These are phyloP conservation scores for Lepiota subincarnata DNA, from an alignment of 768 basidiomycete genomes.

Conservation along the genomic window DNA sequence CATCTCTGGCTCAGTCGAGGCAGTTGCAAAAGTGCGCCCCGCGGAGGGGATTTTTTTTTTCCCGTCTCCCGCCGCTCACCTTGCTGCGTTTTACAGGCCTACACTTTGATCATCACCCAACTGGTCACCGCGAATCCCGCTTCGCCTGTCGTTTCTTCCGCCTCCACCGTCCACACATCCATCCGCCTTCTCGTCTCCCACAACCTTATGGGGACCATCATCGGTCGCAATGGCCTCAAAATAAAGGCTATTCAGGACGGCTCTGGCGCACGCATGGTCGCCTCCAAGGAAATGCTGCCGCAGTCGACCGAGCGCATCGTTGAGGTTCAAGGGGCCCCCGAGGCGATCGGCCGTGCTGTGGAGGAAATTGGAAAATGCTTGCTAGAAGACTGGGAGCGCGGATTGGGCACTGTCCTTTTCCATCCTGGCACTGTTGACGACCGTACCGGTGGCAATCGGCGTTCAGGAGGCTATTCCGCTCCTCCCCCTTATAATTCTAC, in stretches of 20 bases:
- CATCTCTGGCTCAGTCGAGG: constrained; percentile 88
- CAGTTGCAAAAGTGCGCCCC: constrained; percentile 76
- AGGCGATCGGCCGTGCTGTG: constrained; percentile 89
- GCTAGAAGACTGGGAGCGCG: constrained; percentile 95
- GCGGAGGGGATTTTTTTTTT: constrained; percentile 8
- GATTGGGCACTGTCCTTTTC: constrained; percentile 90
- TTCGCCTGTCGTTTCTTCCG: constrained; percentile 63
- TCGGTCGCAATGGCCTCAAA: constrained; percentile 93
- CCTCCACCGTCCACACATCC: constrained; percentile 76
- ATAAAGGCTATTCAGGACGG: constrained; percentile 98
- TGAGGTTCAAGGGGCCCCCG: constrained; percentile 92
- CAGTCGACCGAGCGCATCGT: constrained; percentile 99
- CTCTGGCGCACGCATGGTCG: constrained; percentile 97
- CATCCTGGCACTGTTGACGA: constrained; percentile 88
- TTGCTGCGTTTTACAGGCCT: constrained; percentile 54
- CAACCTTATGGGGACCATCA: constrained; percentile 99
- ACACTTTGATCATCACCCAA: constrained; percentile 90
- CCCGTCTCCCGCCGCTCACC: constrained; percentile 14
- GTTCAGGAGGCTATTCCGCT: constrained; percentile 38
- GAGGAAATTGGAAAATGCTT: constrained; percentile 95
- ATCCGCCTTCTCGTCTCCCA: constrained; percentile 98
- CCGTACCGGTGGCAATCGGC: constrained; percentile 50
- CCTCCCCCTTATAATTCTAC: constrained; percentile 17
- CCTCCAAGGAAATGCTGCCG: constrained; percentile 97
- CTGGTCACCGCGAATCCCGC: constrained; percentile 81